phyloP scores from a whole-genome alignment of 106 monocot species.

The Acorus calamus region DNA sequence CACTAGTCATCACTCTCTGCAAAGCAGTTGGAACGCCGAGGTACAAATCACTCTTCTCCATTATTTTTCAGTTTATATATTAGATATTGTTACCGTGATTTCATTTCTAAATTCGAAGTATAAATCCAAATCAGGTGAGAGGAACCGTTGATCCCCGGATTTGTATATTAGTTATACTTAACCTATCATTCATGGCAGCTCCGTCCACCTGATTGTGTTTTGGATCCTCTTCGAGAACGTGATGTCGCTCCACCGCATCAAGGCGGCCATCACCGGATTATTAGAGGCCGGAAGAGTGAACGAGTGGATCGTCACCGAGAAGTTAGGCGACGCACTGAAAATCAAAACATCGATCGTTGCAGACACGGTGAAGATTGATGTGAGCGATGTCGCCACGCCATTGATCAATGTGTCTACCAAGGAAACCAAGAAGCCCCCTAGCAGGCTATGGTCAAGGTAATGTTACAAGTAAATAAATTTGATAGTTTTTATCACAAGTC shows the following conservation, averaged over 20 bases:
- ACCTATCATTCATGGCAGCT: slow-evolving; percentile 12
- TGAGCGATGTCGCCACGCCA: too few relatives aligned
- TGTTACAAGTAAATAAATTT: background rate
- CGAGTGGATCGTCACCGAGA: slow-evolving; percentile 76
- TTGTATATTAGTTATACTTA: too few relatives aligned
- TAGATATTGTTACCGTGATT: background rate
- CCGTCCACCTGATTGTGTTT: slow-evolving; percentile 46
- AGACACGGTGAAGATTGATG: too few relatives aligned
- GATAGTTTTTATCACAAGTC: background rate
- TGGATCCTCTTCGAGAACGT: slow-evolving; percentile 89
- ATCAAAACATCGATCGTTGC: slow-evolving; percentile 3
- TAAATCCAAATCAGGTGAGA: too few relatives aligned
- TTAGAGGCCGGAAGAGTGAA: slow-evolving; percentile 42
- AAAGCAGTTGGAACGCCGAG: slow-evolving; percentile 58
- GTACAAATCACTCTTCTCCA: slow-evolving; percentile 8
- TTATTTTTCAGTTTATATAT: background rate
- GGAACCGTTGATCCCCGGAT: too few relatives aligned
- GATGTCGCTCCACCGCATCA: slow-evolving; percentile 57
- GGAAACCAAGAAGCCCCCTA: too few relatives aligned
- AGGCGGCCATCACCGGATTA: slow-evolving; percentile 48
- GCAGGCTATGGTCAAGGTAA: background rate
- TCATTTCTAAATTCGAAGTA: too few relatives aligned
- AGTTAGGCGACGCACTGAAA: slow-evolving; percentile 44
- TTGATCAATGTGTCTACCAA: too few relatives aligned
- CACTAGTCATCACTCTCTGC: slow-evolving; percentile 58